These are phyloP conservation scores for Russula sp. DNA, from an alignment of 768 basidiomycete species.

Conservation along the genomic window DNA sequence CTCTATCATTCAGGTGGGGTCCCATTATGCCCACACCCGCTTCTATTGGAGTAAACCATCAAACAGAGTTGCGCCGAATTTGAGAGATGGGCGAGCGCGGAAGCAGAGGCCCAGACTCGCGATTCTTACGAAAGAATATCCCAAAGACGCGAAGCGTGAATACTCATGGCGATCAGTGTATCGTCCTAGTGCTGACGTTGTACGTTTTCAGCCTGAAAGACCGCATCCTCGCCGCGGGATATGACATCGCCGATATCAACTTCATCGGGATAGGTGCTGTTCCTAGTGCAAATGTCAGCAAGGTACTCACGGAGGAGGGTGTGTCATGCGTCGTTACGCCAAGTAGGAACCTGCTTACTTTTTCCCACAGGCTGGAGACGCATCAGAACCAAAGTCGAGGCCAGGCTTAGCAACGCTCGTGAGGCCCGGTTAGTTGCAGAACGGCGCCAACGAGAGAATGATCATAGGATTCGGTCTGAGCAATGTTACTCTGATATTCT, in stretches of 20 bases:
- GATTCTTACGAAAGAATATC: background rate
- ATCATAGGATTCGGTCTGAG: background rate
- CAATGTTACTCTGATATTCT: conserved; percentile 2
- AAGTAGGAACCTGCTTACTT: background rate
- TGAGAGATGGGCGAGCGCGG: conserved; percentile 7
- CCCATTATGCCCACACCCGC: background rate
- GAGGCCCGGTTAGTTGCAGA: background rate
- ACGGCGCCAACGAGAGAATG: background rate
- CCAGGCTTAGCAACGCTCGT: background rate
- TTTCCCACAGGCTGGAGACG: conserved; percentile 12
- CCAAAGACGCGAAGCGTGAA: conserved; percentile 9
- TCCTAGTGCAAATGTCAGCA: conserved; percentile 10
- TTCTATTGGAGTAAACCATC: background rate
- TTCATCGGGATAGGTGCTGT: background rate
- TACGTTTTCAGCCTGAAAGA: background rate
- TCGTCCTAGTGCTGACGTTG: background rate
- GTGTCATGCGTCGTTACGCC: background rate
- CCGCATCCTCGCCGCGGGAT: conserved; percentile 7
- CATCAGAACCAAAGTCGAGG: conserved; percentile 8
- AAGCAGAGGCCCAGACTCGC: background rate
- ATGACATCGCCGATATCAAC: conserved; percentile 7
- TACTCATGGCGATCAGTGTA: background rate
- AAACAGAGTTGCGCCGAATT: conserved; percentile 10
- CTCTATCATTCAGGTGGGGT: conserved; percentile 6
- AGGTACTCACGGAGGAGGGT: conserved; percentile 13